These are phyloP conservation scores for Leccinum boreale DNA, from an alignment of 768 basidiomycete genomes.

Conservation along the genomic window DNA sequence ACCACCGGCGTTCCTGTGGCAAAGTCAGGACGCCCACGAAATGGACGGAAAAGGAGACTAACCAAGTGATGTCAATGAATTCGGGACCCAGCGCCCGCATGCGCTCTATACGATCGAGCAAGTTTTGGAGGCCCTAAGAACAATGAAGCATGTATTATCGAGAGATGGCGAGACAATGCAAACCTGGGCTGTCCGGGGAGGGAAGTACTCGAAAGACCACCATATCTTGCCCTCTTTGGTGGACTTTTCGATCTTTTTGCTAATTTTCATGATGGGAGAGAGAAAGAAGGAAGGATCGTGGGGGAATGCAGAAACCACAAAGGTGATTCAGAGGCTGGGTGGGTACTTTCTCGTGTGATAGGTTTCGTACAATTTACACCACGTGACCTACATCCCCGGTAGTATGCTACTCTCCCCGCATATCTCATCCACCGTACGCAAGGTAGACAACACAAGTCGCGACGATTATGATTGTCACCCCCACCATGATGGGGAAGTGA, in stretches of 20 bases:
- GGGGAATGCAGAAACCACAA: conserved; percentile 8
- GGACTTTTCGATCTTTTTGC: conserved; percentile 86
- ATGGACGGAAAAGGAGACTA: conserved; percentile 14
- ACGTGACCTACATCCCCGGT: conserved; percentile 18
- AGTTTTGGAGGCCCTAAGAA: conserved; percentile 66
- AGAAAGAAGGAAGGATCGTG: conserved; percentile 24
- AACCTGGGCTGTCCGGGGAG: conserved; percentile 92
- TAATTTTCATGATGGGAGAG: conserved; percentile 75
- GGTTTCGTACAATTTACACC: not conserved
- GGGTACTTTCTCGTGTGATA: conserved; percentile 25
- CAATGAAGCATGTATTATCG: not conserved
- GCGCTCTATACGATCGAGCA: conserved; percentile 96
- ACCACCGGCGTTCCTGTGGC: conserved; percentile 88
- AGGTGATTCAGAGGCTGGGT: conserved; percentile 9
- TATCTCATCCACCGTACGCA: conserved; percentile 25
- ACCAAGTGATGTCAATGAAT: conserved; percentile 98
- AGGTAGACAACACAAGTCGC: conserved; percentile 51
- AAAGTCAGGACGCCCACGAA: conserved; percentile 2
- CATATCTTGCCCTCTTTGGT: conserved; percentile 82
- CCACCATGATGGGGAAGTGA: conserved; percentile 50
- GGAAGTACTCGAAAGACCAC: conserved; percentile 99
- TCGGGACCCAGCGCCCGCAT: conserved; percentile 95
- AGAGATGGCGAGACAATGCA: conserved; percentile 10
- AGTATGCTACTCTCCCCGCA: not conserved
- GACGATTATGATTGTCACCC: conserved; percentile 47